Percentiles rank a stretch among this genome's conserved stretches.
Evolutionary conservation across 2,329 filamentous ascomycete species (phyloP).

Genomic region (Fusarium circinatum): DNA sequence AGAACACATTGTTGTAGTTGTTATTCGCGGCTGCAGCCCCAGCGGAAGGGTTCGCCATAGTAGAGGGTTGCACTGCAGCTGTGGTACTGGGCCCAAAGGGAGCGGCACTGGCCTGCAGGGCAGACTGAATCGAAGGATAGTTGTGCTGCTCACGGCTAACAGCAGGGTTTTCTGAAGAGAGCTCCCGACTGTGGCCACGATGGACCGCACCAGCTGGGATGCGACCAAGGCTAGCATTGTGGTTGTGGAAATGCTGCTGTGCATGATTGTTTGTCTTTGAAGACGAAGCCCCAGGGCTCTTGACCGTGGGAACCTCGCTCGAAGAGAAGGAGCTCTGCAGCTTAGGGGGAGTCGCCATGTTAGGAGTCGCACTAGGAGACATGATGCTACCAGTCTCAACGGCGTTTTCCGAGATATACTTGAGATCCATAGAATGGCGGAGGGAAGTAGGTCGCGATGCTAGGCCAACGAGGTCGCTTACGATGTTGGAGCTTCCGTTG

Average conservation of each 20-base stretch:
- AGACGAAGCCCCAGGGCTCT: conserved; percentile 67
- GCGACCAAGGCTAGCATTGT: conserved; percentile 84
- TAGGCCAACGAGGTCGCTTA: conserved; percentile 58
- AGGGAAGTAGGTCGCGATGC: conserved; percentile 60
- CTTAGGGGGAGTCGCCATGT: conserved; percentile 74
- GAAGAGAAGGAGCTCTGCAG: conserved; percentile 90
- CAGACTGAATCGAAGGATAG: conserved; percentile 73
- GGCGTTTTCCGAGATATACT: conserved; percentile 60
- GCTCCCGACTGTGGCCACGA: conserved; percentile 78
- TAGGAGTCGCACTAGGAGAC: conserved; percentile 60
- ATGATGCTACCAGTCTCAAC: conserved; percentile 53
- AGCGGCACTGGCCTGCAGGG: conserved; percentile 81
- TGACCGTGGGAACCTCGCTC: conserved; percentile 87
- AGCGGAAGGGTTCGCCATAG: conserved; percentile 41
- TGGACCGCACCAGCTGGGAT: conserved; percentile 74
- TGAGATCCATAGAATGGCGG: conserved; percentile 68
- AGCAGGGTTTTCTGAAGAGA: conserved; percentile 63
- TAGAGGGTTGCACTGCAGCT: conserved; percentile 43
- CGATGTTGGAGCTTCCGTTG: conserved; percentile 53
- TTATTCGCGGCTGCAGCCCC: conserved; percentile 40
- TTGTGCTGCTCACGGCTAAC: conserved; percentile 57
- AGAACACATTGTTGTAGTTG: conserved; percentile 49
- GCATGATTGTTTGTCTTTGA: conserved; percentile 67
- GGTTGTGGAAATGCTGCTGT: conserved; percentile 75
- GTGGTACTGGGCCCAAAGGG: conserved; percentile 75